Evolutionary conservation across 768 basidiomycete genomes (phyloP), one percentile per base, ranked within the genome.

Genomic region (Lactarius deliciosus): DNA sequence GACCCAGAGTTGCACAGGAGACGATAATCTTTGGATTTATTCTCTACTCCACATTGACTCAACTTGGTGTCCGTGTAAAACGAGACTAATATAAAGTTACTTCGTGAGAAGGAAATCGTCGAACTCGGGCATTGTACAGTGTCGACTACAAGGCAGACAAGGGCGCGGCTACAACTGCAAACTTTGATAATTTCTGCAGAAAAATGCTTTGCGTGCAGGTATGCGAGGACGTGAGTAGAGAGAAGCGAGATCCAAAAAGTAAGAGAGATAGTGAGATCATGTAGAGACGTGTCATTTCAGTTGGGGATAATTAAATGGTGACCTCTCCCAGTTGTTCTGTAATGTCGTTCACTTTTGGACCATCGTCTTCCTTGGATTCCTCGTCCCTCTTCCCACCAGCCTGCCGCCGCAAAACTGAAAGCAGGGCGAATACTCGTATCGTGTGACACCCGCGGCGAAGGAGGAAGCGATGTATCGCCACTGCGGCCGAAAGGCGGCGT

Each of bases 401-500:
- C 45, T 88, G 1, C 93, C 63, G 81, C 88, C 0, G 93, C 92
- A 71, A 96, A 96, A 73, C 92, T 94, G 70, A 94, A 80, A 5
- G 83, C 81, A 0, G 92, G 88, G 62, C 91, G 82, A 16, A 93
- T 85, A 57, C 77, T 86, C 2, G 86, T 81, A 30, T 47, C 57
- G 30, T 63, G 59, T 61, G 30, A 30, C 20, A 41, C 45, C 25
- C 36, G 50, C 3, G 73, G 70, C 13, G 71, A 64, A 38, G 72
- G 68, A 30, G 74, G 59, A 18, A 65, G 63, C 15, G 64, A 64
- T 63, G 58, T 56, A 30, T 50, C 61, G 18, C 54, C 18, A 61
- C 63, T 43, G 73, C 70, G 5, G 59, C 56, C 34, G 58, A 65
- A 53, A 47, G 73, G 72, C 1, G 74, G 68, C 18, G 79, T 70